These are phyloP conservation scores for Leucaena leucocephala DNA, from an alignment of 306 rosid species.

Conservation along the genomic window DNA sequence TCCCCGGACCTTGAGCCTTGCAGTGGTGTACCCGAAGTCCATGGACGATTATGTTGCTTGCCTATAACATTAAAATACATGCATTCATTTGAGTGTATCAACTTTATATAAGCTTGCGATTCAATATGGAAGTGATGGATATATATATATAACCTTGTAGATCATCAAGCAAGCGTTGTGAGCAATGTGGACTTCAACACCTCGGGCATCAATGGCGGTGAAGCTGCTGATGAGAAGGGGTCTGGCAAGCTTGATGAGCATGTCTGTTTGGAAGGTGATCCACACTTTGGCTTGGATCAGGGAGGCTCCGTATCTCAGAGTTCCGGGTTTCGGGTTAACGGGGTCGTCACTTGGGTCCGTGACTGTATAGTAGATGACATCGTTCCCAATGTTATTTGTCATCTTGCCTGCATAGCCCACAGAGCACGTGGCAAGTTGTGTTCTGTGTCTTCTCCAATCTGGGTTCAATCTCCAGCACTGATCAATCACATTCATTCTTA, in stretches of 20 bases:
- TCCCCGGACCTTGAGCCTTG: constrained; percentile 34
- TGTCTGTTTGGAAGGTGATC: constrained; percentile 40
- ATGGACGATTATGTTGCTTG: constrained; percentile 36
- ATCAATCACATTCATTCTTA: constrained; percentile 38
- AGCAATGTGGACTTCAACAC: constrained; percentile 30
- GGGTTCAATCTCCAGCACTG: constrained; percentile 37
- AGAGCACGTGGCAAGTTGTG: constrained; percentile 30
- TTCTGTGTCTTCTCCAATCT: constrained; percentile 28
- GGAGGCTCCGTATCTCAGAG: constrained; percentile 39
- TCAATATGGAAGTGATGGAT: too few species aligned
- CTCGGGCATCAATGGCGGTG: constrained; percentile 40
- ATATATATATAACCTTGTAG: constrained; percentile 13
- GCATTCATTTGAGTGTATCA: background rate
- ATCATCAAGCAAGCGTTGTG: constrained; percentile 38
- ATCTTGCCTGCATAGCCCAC: constrained; percentile 41
- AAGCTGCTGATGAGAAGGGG: constrained; percentile 39
- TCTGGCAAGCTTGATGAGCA: constrained; percentile 33
- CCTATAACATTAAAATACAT: constrained; percentile 4
- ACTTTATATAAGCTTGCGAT: background rate
- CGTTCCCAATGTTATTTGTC: constrained; percentile 32
- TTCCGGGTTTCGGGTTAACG: constrained; percentile 32
- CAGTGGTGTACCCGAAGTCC: constrained; percentile 34
- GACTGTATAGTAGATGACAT: constrained; percentile 29
- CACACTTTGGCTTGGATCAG: constrained; percentile 29
- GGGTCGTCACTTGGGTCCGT: constrained; percentile 32